Evolutionary conservation across 1,284 basidiomycete species (phyloP), one percentile per base, ranked within the genome.

Genomic region (Volvariella surrecta): DNA sequence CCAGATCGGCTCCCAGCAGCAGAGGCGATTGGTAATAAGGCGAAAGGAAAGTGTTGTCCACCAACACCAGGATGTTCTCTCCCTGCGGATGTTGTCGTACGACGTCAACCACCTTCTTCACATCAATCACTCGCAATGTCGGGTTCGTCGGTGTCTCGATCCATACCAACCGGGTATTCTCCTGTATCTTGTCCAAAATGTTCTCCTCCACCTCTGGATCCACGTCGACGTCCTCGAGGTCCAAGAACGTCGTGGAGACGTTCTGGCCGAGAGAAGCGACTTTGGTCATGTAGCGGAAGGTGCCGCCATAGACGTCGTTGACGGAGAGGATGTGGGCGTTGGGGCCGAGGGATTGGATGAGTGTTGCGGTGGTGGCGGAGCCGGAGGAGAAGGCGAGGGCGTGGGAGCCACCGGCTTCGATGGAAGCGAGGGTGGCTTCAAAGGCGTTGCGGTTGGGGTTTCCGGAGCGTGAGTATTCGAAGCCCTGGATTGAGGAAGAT

Each of bases 91-190:
- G 69, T n/a, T 71, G 57, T 60, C 63, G 74, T 3, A 74, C 77
- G 48, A 93, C 66, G 22, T 71, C 59, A 32, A 73, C 71, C 49
- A 93, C 73, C 44, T 76, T 71, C 1, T 71, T 58, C 56, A 94
- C 81, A 58, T 90, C 82, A 48, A 94, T 80, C 28, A 96, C 66
- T n/a, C 84, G 80, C 9, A 98, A 79, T 0, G 90, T 91, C 0
- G 95, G 95, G 66, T 98, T 98, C 11, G 93, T 97, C 0, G 94
- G 95, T 0, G 89, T 77, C 65, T 99, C 94, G 57, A 97, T 81
- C 93, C 93, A 98, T 46, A 99, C 78, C 44, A 89, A 88, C 73
- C 88, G 91, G 3, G 93, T 97, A 53, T 94, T 86, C 2, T 76
- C 68, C 31, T 68, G 71, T 50, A 96, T 74, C 0, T 85, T 73